These are phyloP conservation scores for Trypanosoma brucei DNA, from an alignment of 208 protist species.

Conservation along the genomic window DNA sequence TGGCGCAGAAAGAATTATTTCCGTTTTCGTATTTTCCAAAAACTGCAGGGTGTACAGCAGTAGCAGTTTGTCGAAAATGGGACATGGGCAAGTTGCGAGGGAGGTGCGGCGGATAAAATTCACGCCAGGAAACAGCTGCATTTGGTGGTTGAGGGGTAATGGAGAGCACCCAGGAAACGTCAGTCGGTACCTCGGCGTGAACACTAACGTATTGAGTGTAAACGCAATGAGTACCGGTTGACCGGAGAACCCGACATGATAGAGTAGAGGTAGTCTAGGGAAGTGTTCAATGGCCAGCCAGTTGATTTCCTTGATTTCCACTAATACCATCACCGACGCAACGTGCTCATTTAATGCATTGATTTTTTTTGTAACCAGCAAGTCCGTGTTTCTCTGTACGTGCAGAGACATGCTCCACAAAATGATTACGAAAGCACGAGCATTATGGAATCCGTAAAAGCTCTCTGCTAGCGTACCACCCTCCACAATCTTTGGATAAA, in stretches of 20 bases:
- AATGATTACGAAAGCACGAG: constrained; percentile 44
- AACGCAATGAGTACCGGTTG: constrained; percentile 44
- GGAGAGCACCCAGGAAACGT: constrained; percentile 32
- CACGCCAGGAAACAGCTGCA: constrained; percentile 51
- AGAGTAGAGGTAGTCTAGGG: constrained; percentile 48
- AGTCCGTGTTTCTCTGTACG: constrained; percentile 47
- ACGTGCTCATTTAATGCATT: constrained; percentile 61
- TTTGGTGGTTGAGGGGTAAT: constrained; percentile 39
- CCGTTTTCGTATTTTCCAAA: constrained; percentile 29
- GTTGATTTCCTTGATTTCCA: constrained; percentile 37
- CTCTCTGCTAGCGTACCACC: constrained; percentile 37
- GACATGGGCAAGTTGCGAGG: constrained; percentile 45
- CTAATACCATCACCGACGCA: constrained; percentile 55
- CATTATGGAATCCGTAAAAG: constrained; percentile 48
- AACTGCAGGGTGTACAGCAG: constrained; percentile 39
- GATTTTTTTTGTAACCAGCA: constrained; percentile 25
- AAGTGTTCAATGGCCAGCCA: constrained; percentile 56
- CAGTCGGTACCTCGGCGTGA: constrained; percentile 52
- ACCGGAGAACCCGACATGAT: constrained; percentile 39
- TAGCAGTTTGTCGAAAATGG: constrained; percentile 48
- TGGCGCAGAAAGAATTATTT: constrained; percentile 37
- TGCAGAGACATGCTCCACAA: constrained; percentile 73
- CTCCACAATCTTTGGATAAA: constrained; percentile 63
- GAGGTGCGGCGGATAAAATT: constrained; percentile 67
- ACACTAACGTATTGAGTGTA: constrained; percentile 67